Evolutionary conservation across 1,284 basidiomycete genomes (phyloP).

Genomic region (Microbotryum scabiosae): DNA sequence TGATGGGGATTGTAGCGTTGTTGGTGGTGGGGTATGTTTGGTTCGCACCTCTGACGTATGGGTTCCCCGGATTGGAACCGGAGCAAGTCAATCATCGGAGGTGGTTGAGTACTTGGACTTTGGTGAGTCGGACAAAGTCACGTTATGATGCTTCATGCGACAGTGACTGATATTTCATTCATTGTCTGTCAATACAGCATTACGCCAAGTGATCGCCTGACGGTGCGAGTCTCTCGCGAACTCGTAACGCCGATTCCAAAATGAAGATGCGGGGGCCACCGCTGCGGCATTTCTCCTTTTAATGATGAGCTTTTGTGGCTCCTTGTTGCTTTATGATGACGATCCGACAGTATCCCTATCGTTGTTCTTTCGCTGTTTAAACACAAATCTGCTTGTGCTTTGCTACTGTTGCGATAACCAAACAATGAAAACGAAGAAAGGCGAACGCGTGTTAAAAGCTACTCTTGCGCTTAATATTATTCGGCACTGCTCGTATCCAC

Average conservation of each 20-base stretch:
- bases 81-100: slow-evolving; percentile 32
- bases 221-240: background rate
- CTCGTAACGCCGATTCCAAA: too few relatives aligned
- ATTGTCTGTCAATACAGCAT: background rate
- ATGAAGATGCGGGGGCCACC: background rate
- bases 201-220: slow-evolving; percentile 2
- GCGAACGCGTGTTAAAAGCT: too few relatives aligned
- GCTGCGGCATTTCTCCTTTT: background rate
- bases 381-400: too few relatives aligned
- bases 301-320: background rate
- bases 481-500: background rate
- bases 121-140: slow-evolving; percentile 13
- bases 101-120: slow-evolving; percentile 34
- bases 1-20: slow-evolving; percentile 45
- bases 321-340: background rate
- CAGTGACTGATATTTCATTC: too few relatives aligned
- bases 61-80: slow-evolving; percentile 57
- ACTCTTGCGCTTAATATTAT: too few relatives aligned
- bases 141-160: too few relatives aligned
- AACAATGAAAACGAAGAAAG: too few relatives aligned
- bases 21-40: slow-evolving; percentile 61
- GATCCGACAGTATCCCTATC: background rate
- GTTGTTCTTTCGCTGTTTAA: background rate
- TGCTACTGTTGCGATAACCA: too few relatives aligned
- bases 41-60: slow-evolving; percentile 82